Evolutionary conservation across 495 filamentous ascomycete genomes (phyloP).

Genomic region (Penicillium nucicola): DNA sequence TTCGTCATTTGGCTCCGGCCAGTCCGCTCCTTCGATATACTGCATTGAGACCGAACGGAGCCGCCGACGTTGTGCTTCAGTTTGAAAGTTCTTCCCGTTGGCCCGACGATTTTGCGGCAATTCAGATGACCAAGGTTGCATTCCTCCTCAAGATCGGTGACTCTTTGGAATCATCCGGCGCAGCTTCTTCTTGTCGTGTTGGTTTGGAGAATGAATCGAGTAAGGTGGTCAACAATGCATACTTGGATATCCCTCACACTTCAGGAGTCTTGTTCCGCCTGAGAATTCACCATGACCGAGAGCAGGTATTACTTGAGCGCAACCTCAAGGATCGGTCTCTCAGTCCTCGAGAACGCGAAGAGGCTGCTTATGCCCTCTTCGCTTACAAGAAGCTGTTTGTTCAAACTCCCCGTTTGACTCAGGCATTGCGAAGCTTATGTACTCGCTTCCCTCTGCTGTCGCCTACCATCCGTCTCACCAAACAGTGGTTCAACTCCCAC

Average conservation of each 20-base stretch:
- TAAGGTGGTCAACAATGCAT: constrained; percentile 71
- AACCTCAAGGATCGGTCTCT: constrained; percentile 67
- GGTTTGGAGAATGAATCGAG: constrained; percentile 74
- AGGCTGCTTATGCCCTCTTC: constrained; percentile 63
- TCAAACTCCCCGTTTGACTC: constrained; percentile 72
- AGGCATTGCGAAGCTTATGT: constrained; percentile 71
- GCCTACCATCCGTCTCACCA: constrained; percentile 80
- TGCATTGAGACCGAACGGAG: constrained; percentile 48
- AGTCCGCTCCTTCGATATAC: constrained; percentile 71
- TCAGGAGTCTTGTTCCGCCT: constrained; percentile 58
- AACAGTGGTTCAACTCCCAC: constrained; percentile 85
- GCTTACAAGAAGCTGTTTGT: constrained; percentile 68
- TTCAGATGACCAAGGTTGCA: constrained; percentile 90
- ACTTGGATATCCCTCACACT: constrained; percentile 74
- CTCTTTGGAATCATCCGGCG: constrained; percentile 56
- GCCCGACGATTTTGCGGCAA: constrained; percentile 86
- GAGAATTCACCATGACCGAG: constrained; percentile 72
- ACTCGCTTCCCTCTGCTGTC: constrained; percentile 80
- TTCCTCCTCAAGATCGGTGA: constrained; percentile 81
- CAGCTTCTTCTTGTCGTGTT: constrained; percentile 54
- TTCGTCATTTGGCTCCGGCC: constrained; percentile 72
- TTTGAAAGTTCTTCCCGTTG: constrained; percentile 93
- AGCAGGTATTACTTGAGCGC: constrained; percentile 75
- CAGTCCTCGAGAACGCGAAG: constrained; percentile 59
- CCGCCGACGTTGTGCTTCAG: constrained; percentile 72